Base-by-base conservation (phyloP, 345 rosid genomes). In the Hirschfeldia incana region DNA sequence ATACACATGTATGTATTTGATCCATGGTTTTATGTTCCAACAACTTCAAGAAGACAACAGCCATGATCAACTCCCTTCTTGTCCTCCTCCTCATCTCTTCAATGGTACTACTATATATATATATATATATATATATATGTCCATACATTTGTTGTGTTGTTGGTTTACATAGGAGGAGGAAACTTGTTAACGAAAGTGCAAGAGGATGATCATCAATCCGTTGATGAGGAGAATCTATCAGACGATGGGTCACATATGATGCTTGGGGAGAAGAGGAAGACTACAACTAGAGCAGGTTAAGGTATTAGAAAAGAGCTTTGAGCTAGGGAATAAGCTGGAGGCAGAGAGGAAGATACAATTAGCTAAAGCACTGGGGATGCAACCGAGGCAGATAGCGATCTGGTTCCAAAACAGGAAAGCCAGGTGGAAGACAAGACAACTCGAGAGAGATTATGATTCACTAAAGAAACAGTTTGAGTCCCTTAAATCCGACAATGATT, bases 361-460 rank as follows among this genome's bases (percentile, higher is more conserved):
- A 62, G 94, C 94, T 62, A 84, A 87, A 83, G 89, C 89, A 30
- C 75, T 90, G 34, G 90, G 92, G 55, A 70, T 90, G 78, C 90
- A 87, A 82, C 92, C 92, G 8, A 82, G 92, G 58, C 94, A 90
- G 76, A 72, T 90, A 2, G 92, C 94, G 11, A 90, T 90, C 21
- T 90, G 94, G 94, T 90, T 90, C 70, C 94, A 90, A 76, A 90
- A 88, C 81, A 82, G 92, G 68, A 86, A 92, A 75, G 94, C 92
- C 36, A 82, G 92, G 42, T 90, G 94, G 94, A 90, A 90, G 84
- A 87, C 90, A 11, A 90, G 89, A 78, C 90, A 88, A 77, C 82
- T 88, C 70, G 92, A 90, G 84, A 87, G 81, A 74, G 92, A 87
- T 58, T 90, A 90, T 68, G 88, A 83, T 9, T 37, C 44, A 37